phyloP scores from a whole-genome alignment of 768 basidiomycete species.

The Ephemerocybe angulata region DNA sequence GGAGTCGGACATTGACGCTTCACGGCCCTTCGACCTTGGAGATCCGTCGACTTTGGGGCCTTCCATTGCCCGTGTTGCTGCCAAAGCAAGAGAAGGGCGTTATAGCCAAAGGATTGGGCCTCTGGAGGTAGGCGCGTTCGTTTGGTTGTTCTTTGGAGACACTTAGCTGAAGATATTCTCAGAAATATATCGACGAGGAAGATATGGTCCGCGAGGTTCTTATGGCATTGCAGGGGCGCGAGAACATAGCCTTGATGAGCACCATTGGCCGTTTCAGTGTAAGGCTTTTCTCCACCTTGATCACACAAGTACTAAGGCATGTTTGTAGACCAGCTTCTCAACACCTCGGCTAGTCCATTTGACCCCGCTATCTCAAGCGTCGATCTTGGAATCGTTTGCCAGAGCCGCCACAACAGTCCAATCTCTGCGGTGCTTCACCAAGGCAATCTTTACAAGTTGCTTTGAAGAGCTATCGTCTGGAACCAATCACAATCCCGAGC shows the following conservation, averaged over 20 bases:
- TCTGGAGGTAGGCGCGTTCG: constrained; percentile 36
- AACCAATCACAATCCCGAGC: constrained; percentile 8
- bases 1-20: constrained; percentile 43
- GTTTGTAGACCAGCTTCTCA: constrained; percentile 40
- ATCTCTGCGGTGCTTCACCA: constrained; percentile 56
- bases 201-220: constrained; percentile 76
- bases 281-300: constrained; percentile 3
- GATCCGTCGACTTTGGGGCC: constrained; percentile 73
- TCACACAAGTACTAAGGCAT: not conserved
- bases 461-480: constrained; percentile 8
- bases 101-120: not conserved
- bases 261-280: constrained; percentile 32
- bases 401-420: constrained; percentile 56
- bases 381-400: constrained; percentile 59
- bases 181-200: constrained; percentile 72
- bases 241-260: constrained; percentile 52
- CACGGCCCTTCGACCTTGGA: constrained; percentile 54
- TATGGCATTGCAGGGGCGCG: constrained; percentile 70
- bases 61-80: constrained; percentile 5
- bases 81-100: not conserved
- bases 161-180: not conserved
- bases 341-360: constrained; percentile 65
- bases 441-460: not conserved
- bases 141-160: too few species aligned
- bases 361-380: constrained; percentile 61